Conservation (phyloP, 2,329 filamentous ascomycete species). For the Ophiostoma quercus region DNA sequence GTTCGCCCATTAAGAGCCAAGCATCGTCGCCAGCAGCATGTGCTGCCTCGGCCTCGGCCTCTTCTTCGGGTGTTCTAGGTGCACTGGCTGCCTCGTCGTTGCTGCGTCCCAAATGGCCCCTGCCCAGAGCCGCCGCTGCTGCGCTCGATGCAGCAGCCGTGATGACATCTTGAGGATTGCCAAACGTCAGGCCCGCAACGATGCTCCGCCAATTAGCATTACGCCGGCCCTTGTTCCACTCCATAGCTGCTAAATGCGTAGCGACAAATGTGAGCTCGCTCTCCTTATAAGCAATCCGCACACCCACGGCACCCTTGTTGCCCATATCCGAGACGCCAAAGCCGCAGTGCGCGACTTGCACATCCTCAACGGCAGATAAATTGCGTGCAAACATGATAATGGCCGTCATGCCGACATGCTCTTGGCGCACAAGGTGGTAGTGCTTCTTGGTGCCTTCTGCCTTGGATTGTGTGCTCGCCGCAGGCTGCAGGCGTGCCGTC, state of each 20-base stretch:
- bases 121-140: conserved; percentile 12
- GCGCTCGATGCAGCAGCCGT: not conserved
- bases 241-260: conserved; percentile 84
- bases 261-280: conserved; percentile 78
- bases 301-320: conserved; percentile 87
- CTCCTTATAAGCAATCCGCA: conserved; percentile 59
- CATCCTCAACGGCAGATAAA: conserved; percentile 52
- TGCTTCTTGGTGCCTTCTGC: conserved; percentile 30
- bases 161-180: conserved; percentile 43
- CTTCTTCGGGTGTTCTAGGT: conserved; percentile 32
- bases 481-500: not conserved
- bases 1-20: conserved; percentile 31
- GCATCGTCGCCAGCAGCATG: conserved; percentile 32
- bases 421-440: conserved; percentile 65
- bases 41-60: conserved; percentile 34
- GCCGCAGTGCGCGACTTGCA: conserved; percentile 77
- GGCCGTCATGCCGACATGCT: conserved; percentile 83
- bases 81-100: conserved; percentile 28
- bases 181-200: conserved; percentile 73
- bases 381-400: conserved; percentile 78
- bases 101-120: conserved; percentile 22
- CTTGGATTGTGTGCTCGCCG: not conserved
- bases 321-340: conserved; percentile 85
- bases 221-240: conserved; percentile 66
- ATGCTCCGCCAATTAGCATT: conserved; percentile 89